Base-by-base conservation (phyloP, 306 rosid species). In the Ceratonia siliqua region DNA sequence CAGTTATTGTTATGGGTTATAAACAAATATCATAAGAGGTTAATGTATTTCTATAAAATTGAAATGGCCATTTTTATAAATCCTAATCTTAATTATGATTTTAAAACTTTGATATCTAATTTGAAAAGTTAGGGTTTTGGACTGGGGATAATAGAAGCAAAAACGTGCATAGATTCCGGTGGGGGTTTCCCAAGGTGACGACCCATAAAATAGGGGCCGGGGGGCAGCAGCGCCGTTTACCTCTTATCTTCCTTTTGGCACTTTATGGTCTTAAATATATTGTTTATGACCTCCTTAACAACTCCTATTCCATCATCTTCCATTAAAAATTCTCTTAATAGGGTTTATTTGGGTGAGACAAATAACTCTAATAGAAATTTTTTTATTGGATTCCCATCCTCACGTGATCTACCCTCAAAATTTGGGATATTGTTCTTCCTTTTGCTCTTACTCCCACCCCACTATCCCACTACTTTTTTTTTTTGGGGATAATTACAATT, bases 401-500 rank as follows among this genome's bases (percentile, higher is more conserved):
- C 98, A 89, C 95, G 96, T 90, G 96, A 59, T 73, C 57, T 78
- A 32, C 70, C 92, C 95, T 93, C 96, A 84, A 93, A 89, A 90
- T 84, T 82, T 69, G 98, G 90, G 88, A 89, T 83, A 72, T 59
- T 90, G 91, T 83, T 66, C 62, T 77, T 64, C 69, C 35, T 84
- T 82, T 75, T 46, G 61, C 74, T 43, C 17, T 41, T 84, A 77
- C 83, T 74, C 74, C 87, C 67, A 82, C 74, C 71, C 85, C 87
- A 79, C 82, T 85, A 35, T 25, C 65, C 18, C 63, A 33, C 35
- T 55, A 15, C 11, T 4, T 4, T n/a, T n/a, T n/a, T n/a, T n/a
- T n/a, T n/a, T n/a, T n/a, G n/a, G n/a, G n/a, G n/a, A n/a, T n/a
- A n/a, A n/a, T n/a, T n/a, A n/a, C n/a, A n/a, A n/a, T n/a, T n/a